These are phyloP conservation scores for Rhododendron williamsianum DNA, from an alignment of 148 eudicot species.

Conservation along the genomic window DNA sequence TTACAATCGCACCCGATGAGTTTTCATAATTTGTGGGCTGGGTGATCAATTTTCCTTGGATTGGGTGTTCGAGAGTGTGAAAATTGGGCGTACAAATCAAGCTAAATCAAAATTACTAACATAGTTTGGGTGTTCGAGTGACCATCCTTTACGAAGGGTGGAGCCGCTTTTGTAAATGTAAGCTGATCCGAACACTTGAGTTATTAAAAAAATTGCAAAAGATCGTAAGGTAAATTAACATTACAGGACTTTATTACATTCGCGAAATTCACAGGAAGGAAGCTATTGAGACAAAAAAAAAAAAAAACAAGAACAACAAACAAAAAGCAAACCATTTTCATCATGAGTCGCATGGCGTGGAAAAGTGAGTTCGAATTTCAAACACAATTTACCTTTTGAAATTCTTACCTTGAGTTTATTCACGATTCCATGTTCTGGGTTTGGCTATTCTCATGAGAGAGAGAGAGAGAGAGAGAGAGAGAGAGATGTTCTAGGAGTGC, in stretches of 20 bases:
- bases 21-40: background rate
- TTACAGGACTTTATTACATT: background rate
- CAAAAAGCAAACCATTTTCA: background rate
- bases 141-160: too few relatives aligned
- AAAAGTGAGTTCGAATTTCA: background rate
- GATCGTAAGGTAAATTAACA: background rate
- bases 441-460: background rate
- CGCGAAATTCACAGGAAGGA: background rate
- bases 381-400: background rate
- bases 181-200: background rate
- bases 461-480: background rate
- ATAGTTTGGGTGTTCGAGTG: too few relatives aligned
- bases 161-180: too few relatives aligned
- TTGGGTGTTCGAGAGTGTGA: background rate
- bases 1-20: background rate
- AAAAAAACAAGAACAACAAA: background rate
- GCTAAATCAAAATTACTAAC: too few relatives aligned
- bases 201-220: too few relatives aligned
- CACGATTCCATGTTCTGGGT: background rate
- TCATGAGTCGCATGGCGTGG: background rate
- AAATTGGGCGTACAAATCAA: too few relatives aligned
- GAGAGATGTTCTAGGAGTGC: background rate
- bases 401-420: background rate
- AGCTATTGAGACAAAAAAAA: background rate
- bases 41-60: background rate